phyloP scores from a whole-genome alignment of 1,284 basidiomycete genomes.

The Ustilago shanxiensis region DNA sequence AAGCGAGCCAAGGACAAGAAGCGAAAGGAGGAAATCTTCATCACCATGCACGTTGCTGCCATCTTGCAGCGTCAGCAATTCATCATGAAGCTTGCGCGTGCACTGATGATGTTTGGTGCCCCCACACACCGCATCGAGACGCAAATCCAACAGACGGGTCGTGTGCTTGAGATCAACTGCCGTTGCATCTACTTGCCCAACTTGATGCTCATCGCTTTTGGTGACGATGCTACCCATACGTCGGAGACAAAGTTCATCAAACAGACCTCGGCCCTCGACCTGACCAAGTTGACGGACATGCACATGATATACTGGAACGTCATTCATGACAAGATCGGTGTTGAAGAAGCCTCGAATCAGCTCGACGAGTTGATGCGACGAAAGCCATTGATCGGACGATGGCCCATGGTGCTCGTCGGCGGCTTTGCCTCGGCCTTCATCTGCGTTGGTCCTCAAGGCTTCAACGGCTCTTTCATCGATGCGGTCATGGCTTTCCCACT shows the following conservation, averaged over 20 bases:
- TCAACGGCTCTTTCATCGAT: constrained; percentile 83
- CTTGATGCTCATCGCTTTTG: constrained; percentile 75
- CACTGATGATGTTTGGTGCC: constrained; percentile 95
- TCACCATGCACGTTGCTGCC: constrained; percentile 88
- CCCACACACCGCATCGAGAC: constrained; percentile 89
- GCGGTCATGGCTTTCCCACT: constrained; percentile 81
- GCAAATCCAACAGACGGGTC: constrained; percentile 86
- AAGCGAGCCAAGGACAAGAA: constrained; percentile 63
- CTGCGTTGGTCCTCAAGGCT: constrained; percentile 70
- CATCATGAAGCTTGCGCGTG: constrained; percentile 85
- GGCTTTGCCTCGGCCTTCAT: constrained; percentile 86
- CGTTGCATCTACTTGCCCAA: constrained; percentile 89
- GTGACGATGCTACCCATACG: constrained; percentile 85
- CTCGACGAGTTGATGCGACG: constrained; percentile 83
- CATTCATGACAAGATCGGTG: constrained; percentile 86
- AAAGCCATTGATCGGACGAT: constrained; percentile 65
- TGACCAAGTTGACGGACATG: constrained; percentile 75
- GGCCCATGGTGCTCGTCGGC: constrained; percentile 80
- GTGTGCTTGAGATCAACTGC: constrained; percentile 85
- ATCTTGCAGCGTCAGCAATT: constrained; percentile 90
- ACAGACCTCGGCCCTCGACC: constrained; percentile 62
- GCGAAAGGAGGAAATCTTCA: constrained; percentile 71
- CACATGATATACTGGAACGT: constrained; percentile 87
- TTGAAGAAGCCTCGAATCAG: constrained; percentile 80
- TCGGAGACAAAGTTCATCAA: constrained; percentile 80